These are phyloP conservation scores for Cordyceps farinosa DNA, from an alignment of 2,329 filamentous ascomycete genomes.

Conservation along the genomic window DNA sequence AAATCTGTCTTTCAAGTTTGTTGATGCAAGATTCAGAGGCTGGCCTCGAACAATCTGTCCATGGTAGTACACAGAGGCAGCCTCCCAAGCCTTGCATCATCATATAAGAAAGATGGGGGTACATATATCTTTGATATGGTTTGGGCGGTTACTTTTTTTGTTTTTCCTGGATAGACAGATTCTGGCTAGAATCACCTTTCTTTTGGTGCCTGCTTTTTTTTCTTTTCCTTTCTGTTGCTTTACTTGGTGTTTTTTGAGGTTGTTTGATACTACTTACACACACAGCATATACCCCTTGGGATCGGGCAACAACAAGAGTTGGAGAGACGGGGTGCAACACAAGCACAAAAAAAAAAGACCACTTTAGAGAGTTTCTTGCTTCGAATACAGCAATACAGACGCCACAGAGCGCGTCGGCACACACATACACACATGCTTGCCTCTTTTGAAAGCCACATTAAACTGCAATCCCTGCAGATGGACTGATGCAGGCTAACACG, in stretches of 20 bases:
- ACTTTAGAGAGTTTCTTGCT: neutral
- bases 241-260: neutral
- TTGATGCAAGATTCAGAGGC: neutral
- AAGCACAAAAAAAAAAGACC: neutral
- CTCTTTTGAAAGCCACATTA: neutral
- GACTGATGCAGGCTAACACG: neutral
- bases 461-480: neutral
- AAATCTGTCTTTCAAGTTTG: neutral
- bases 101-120: neutral
- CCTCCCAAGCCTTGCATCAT: neutral
- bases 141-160: neutral
- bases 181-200: slow-evolving; percentile 15
- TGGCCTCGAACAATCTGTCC: neutral
- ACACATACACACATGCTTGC: neutral
- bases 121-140: neutral
- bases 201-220: neutral
- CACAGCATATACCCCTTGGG: slow-evolving; percentile 11
- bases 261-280: neutral
- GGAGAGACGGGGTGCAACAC: neutral
- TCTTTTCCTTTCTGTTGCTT: neutral
- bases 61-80: too few species aligned
- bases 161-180: slow-evolving; percentile 9
- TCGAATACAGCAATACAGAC: neutral
- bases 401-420: neutral
- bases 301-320: neutral